Percentiles rank a stretch among this genome's conserved stretches.
phyloP scores from a whole-genome alignment of 352 stramenopile species.

The Aphanomyces stellatus region DNA sequence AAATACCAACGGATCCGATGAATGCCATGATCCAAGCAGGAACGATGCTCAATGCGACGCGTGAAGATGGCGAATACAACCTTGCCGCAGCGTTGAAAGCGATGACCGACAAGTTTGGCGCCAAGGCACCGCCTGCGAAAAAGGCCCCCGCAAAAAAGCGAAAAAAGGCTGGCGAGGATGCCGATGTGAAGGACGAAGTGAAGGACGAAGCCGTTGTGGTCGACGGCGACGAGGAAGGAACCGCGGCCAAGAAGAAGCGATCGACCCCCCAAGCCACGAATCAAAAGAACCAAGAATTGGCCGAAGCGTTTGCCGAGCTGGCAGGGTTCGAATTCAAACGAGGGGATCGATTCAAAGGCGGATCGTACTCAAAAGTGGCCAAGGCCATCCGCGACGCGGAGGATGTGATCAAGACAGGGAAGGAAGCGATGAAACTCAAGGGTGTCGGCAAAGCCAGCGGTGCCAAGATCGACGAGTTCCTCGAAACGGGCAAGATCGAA shows the following conservation, averaged over 20 bases:
- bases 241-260: slow-evolving; percentile 46
- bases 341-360: slow-evolving; percentile 77
- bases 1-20: slow-evolving; percentile 61
- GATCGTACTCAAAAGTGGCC: slow-evolving; percentile 81
- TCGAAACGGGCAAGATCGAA: slow-evolving; percentile 69
- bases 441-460: slow-evolving; percentile 73
- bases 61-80: slow-evolving; percentile 43
- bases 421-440: slow-evolving; percentile 76
- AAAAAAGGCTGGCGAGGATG: slow-evolving; percentile 25
- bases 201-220: slow-evolving; percentile 1
- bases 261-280: slow-evolving; percentile 36
- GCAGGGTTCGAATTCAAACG: slow-evolving; percentile 85
- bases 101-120: slow-evolving; percentile 70
- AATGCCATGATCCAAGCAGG: slow-evolving; percentile 76
- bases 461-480: slow-evolving; percentile 79
- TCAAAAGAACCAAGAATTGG: slow-evolving; percentile 61
- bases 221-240: slow-evolving; percentile 35
- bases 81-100: slow-evolving; percentile 30
- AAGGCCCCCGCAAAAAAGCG: slow-evolving; percentile 38
- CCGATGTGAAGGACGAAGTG: slow-evolving; percentile 5
- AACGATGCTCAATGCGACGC: slow-evolving; percentile 81
- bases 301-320: slow-evolving; percentile 68
- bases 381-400: slow-evolving; percentile 73
- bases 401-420: slow-evolving; percentile 51
- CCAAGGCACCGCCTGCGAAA: slow-evolving; percentile 31